phyloP scores from a whole-genome alignment of 768 basidiomycete genomes.

The Solioccasus polychromus region DNA sequence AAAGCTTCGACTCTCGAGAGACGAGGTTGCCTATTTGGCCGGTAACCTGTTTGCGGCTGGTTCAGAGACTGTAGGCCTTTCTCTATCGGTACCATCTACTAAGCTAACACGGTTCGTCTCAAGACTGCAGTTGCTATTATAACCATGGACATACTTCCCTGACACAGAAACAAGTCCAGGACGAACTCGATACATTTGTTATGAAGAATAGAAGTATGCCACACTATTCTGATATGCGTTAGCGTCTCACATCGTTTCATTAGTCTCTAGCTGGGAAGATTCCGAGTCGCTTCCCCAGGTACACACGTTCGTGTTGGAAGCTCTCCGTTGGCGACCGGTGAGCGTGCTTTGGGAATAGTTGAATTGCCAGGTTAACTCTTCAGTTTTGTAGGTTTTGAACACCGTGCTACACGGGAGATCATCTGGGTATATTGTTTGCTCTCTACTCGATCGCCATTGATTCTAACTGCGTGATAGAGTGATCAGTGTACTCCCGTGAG shows the following conservation, averaged over 20 bases:
- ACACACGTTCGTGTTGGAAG: slow-evolving; percentile 35
- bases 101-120: not conserved
- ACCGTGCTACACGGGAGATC: slow-evolving; percentile 60
- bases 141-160: slow-evolving; percentile 50
- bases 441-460: slow-evolving; percentile 35
- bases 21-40: slow-evolving; percentile 57
- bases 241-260: not conserved
- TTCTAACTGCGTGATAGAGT: slow-evolving; percentile 3
- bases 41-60: slow-evolving; percentile 63
- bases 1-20: slow-evolving; percentile 45
- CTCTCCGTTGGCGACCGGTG: slow-evolving; percentile 38
- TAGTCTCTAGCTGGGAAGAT: slow-evolving; percentile 38
- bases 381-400: slow-evolving; percentile 43
- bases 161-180: slow-evolving; percentile 47
- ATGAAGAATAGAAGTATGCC: slow-evolving; percentile 34
- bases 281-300: slow-evolving; percentile 31
- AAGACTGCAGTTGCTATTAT: slow-evolving; percentile 50
- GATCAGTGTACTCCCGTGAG: slow-evolving; percentile 22
- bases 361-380: not conserved
- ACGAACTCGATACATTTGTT: slow-evolving; percentile 51
- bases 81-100: not conserved
- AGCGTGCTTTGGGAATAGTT: not conserved
- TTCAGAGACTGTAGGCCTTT: slow-evolving; percentile 42
- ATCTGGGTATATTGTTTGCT: slow-evolving; percentile 42
- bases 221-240: not conserved